A percentile compares a stretch with the other conserved stretches of the same genome.
These are phyloP conservation scores for Erodium texanum DNA, from an alignment of 441 rosid species.

Conservation along the genomic window DNA sequence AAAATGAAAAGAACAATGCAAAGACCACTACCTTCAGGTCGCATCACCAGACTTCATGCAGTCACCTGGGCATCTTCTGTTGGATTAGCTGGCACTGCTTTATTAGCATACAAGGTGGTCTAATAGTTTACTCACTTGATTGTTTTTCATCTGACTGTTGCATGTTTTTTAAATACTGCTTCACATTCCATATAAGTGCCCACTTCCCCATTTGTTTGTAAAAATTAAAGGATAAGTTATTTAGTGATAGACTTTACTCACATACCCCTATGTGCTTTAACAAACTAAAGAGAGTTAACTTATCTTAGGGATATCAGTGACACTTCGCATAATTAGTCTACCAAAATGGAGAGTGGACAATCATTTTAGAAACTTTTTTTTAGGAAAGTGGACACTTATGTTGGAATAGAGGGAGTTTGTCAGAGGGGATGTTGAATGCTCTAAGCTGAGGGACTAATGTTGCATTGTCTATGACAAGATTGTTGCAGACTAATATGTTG, in stretches of 20 bases:
- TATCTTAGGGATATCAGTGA: no score
- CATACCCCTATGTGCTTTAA: no score
- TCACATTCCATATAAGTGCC: no score
- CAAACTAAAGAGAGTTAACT: no score
- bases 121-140: slow-evolving; percentile 16
- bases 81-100: slow-evolving; percentile 64
- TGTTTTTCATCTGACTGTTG: slow-evolving; percentile 8
- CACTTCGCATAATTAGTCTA: no score
- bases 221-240: no score
- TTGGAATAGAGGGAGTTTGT: neutral
- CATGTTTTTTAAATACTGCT: neutral
- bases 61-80: slow-evolving; percentile 66
- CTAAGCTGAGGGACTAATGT: slow-evolving; percentile 27
- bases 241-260: no score
- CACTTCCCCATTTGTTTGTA: no score
- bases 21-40: slow-evolving; percentile 86
- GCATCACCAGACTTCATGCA: slow-evolving; percentile 62
- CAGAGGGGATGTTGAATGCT: neutral
- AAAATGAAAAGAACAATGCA: slow-evolving; percentile 83
- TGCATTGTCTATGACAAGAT: slow-evolving; percentile 45
- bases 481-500: slow-evolving; percentile 85
- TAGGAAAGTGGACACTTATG: neutral
- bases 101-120: slow-evolving; percentile 74
- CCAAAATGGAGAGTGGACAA: no score
- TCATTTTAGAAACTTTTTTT: neutral